Evolutionary conservation across 2,329 filamentous ascomycete species (phyloP).

Genomic region (Diaporthe velutina): DNA sequence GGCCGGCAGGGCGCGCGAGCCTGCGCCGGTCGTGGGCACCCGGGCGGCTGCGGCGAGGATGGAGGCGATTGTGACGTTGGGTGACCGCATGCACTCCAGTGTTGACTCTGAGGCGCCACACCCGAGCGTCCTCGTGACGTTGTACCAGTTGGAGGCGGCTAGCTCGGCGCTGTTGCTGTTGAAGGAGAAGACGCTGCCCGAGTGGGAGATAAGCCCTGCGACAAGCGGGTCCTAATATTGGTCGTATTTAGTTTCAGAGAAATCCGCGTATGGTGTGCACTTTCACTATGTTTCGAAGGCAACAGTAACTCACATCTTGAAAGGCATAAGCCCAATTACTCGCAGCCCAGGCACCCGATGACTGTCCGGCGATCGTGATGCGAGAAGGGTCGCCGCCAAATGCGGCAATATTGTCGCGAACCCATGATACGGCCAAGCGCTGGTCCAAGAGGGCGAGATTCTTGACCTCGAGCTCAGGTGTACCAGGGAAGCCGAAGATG

Average conservation of each 20-base stretch:
- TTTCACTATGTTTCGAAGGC: not conserved
- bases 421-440: slow-evolving; percentile 31
- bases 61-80: not conserved
- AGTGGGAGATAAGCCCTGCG: slow-evolving; percentile 10
- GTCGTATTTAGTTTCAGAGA: not conserved
- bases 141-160: slow-evolving; percentile 23
- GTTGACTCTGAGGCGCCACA: slow-evolving; percentile 25
- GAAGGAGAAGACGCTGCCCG: slow-evolving; percentile 13
- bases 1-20: not conserved
- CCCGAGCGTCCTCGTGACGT: slow-evolving; percentile 20
- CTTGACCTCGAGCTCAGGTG: slow-evolving; percentile 27
- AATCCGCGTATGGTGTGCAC: not conserved
- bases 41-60: slow-evolving; percentile 12
- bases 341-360: slow-evolving; percentile 19
- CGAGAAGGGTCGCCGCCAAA: slow-evolving; percentile 31
- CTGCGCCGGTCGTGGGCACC: not conserved
- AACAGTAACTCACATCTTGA: not conserved
- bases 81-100: slow-evolving; percentile 24
- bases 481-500: slow-evolving; percentile 33
- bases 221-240: slow-evolving; percentile 7
- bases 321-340: slow-evolving; percentile 14
- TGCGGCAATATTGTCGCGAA: slow-evolving; percentile 20
- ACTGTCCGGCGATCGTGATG: slow-evolving; percentile 31
- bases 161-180: slow-evolving; percentile 19
- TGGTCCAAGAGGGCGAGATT: slow-evolving; percentile 35